A percentile compares a stretch with the other conserved stretches of the same genome.
phyloP scores from a whole-genome alignment of 192 early-diverging fungal species.

The Backusella tuberculispora region DNA sequence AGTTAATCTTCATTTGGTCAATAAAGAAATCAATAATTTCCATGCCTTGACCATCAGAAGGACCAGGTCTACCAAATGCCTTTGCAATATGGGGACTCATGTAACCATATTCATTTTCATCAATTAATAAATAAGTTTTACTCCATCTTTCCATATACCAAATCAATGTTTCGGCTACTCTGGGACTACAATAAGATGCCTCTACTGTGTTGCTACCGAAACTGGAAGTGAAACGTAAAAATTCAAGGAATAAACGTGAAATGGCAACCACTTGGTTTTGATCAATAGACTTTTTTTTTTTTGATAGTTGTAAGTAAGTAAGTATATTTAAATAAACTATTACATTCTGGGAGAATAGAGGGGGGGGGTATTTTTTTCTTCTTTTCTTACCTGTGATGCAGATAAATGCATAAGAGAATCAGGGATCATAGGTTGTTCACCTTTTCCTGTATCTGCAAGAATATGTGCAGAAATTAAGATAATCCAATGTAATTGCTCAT shows the following conservation, averaged over 20 bases:
- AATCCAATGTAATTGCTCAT: slow-evolving; percentile 79
- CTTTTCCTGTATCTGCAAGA: slow-evolving; percentile 67
- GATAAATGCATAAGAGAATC: slow-evolving; percentile 64
- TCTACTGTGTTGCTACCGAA: slow-evolving; percentile 52
- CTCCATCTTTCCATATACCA: slow-evolving; percentile 81
- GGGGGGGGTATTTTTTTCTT: neutral
- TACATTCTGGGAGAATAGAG: neutral
- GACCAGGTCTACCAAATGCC: slow-evolving; percentile 56
- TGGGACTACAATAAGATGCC: slow-evolving; percentile 69
- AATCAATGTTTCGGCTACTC: slow-evolving; percentile 68
- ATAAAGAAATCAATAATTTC: slow-evolving; percentile 66
- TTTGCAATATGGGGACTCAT: slow-evolving; percentile 55
- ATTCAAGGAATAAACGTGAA: slow-evolving; percentile 50
- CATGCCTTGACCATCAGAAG: slow-evolving; percentile 58
- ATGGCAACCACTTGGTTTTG: slow-evolving; percentile 58
- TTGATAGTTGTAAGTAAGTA: neutral
- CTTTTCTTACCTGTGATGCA: slow-evolving; percentile 35
- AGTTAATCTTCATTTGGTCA: slow-evolving; percentile 58
- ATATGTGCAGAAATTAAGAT: slow-evolving; percentile 68
- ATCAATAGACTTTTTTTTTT: slow-evolving; percentile 22
- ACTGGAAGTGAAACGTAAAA: slow-evolving; percentile 55
- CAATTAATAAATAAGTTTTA: slow-evolving; percentile 69
- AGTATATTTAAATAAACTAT: too few relatives aligned
- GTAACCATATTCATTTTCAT: slow-evolving; percentile 57
- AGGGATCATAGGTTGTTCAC: slow-evolving; percentile 73